Conservation (phyloP, 208 protist genomes). For the Pavlovales sp. region DNA sequence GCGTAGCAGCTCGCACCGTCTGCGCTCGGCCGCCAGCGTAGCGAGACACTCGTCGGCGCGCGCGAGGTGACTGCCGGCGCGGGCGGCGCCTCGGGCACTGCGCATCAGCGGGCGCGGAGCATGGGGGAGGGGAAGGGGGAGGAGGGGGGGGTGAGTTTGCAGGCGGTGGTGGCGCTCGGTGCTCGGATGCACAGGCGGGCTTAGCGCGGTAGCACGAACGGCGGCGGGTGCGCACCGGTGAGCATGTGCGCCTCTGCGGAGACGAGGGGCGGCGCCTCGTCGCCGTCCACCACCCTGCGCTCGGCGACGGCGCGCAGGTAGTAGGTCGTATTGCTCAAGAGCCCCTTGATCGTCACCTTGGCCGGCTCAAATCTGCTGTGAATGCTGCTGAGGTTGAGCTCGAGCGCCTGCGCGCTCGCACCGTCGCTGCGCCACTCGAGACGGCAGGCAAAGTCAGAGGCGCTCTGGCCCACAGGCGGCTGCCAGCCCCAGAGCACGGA, state of each 20-base stretch:
- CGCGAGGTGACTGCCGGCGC: neutral
- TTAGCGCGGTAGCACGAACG: too few species aligned
- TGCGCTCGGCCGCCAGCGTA: neutral
- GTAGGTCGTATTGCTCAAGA: neutral
- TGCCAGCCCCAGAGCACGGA: neutral
- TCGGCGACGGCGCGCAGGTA: neutral
- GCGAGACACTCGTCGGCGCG: neutral
- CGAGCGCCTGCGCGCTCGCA: neutral
- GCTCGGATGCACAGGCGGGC: too few species aligned
- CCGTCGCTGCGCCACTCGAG: neutral
- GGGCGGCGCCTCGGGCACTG: neutral
- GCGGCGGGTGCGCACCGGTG: neutral
- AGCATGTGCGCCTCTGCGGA: neutral
- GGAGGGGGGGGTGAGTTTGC: too few species aligned
- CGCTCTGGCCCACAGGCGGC: neutral
- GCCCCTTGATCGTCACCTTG: neutral
- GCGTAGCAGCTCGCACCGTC: neutral
- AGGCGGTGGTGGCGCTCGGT: too few species aligned
- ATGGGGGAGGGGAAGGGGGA: too few species aligned
- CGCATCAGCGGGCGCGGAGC: too few species aligned
- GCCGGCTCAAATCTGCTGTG: too few species aligned
- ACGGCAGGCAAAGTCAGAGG: neutral
- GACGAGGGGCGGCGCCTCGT: neutral
- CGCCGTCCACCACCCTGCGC: too few species aligned
- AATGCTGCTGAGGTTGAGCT: too few species aligned